Evolutionary conservation across 2,329 filamentous ascomycete species (phyloP), one percentile per base, ranked within the genome.

Genomic region (Didymella segeticola): DNA sequence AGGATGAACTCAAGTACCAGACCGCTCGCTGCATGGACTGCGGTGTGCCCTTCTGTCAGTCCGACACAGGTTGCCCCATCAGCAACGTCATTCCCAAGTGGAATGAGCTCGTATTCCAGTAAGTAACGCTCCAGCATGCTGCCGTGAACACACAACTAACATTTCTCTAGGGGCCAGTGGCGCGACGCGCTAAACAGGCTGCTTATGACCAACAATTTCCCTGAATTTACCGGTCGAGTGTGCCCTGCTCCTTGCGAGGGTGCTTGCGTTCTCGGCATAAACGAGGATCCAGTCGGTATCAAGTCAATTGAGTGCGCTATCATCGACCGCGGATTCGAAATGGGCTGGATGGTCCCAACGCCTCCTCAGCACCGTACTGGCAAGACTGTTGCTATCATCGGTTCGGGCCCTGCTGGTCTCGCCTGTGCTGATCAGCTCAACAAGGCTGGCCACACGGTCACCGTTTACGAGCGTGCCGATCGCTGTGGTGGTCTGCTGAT

Each of bases 241-340:
- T 98, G 93, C 77, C 93, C 93, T 54, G 93, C 93, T 70, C 93
- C 93, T 76, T 98, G 93, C 68, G 93, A 98, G 77, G 93, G 93
- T 75, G 92, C 93, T 54, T 98, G 93, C 71, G 93, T 97, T 56
- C 83, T 98, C 38, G 93, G 93, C 41, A 98, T 98, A 79, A 97
- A 96, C 70, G 93, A 96, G 74, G 93, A 97, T 65, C 93, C 93
- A 4, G 93, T 98, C 31, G 93, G 93, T 62, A 98, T 98, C 83
- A 98, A 98, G 82, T 96, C 91, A 0, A 96, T 98, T 58, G 93
- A 98, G 75, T 97, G 93, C 73, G 93, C 93, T 58, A 97, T 98
- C 72, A 97, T 98, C 63, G 93, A 98, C 72, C 91, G 93, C 62
- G 93, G 93, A 39, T 98, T 97, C 71, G 93, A 97, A 75, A 96